Evolutionary conservation across 768 basidiomycete genomes (phyloP), one percentile per base, ranked within the genome.

Genomic region (Auriscalpium orientale): DNA sequence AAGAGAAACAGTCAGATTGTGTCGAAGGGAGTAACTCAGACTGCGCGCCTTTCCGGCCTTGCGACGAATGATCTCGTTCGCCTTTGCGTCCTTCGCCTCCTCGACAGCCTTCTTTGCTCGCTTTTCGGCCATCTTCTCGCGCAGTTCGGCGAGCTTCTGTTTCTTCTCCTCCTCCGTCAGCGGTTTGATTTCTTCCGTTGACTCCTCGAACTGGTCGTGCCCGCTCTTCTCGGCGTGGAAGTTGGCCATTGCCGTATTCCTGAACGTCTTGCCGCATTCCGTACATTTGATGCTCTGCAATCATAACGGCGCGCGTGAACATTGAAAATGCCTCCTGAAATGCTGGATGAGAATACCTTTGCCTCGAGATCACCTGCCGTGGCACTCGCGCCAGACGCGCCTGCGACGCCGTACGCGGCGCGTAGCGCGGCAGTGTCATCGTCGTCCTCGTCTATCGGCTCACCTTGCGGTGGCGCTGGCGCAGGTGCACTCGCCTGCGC

Each of bases 191-290:
- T 98, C 95, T 65, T 98, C 94, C 0, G 84, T 90, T 1, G 89
- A 93, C 66, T 98, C 95, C 67, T 97, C 95, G 60, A 98, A 98
- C 62, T 94, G 85, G 69, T 92, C 86, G 67, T 99, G 95, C 0
- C 95, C 95, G 62, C 85, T 90, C 75, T 93, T 93, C 70, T 95
- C 92, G 0, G 93, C 95, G 64, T 97, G 95, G 70, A 83, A 95
- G 62, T 91, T 90, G 13, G 91, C 95, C 15, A 95, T 74, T 2
- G 89, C 90, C 0, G 89, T 87, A 62, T 91, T 93, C 65, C 76
- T 74, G 77, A 97, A 97, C 21, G 83, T 76, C 73, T 97, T 97
- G 58, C 85, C 82, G 68, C 94, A 95, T 64, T 87, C 69, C 7
- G 83, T 78, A 66, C 91, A 93, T 71, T 84, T 89, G 73, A 93